A percentile compares a stretch with the other conserved stretches of the same genome.
These are phyloP conservation scores for Chenopodium suecicum DNA, from an alignment of 148 eudicot species.

Conservation along the genomic window DNA sequence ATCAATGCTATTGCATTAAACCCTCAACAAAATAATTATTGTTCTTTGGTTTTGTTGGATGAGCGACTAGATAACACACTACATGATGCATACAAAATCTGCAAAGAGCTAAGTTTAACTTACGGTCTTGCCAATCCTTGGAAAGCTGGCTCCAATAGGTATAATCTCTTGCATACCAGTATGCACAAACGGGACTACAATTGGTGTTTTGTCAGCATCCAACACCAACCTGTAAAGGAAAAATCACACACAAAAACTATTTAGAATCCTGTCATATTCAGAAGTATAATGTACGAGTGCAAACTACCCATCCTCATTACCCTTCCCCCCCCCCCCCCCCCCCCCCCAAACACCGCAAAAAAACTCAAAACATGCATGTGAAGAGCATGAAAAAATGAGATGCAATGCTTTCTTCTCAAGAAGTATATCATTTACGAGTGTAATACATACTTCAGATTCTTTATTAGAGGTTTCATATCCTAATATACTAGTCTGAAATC, in stretches of 20 bases:
- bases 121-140: slow-evolving; percentile 82
- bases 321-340: not conserved
- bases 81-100: not conserved
- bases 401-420: not conserved
- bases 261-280: not conserved
- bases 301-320: not conserved
- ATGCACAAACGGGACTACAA: slow-evolving; percentile 92
- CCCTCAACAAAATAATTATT: not conserved
- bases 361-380: not conserved
- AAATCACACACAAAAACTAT: not conserved
- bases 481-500: too few relatives aligned
- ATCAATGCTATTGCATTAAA: not conserved
- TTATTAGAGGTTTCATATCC: too few relatives aligned
- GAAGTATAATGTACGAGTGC: not conserved
- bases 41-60: not conserved
- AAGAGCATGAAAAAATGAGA: not conserved
- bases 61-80: not conserved
- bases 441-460: too few relatives aligned
- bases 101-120: slow-evolving; percentile 14
- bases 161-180: slow-evolving; percentile 96
- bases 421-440: too few relatives aligned
- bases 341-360: not conserved
- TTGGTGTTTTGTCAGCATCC: slow-evolving; percentile 81
- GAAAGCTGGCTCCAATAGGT: slow-evolving; percentile 87
- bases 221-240: slow-evolving; percentile 60